Evolutionary conservation across 176 grass and related monocot species (phyloP).

Genomic region (Aegilops tauschii): DNA sequence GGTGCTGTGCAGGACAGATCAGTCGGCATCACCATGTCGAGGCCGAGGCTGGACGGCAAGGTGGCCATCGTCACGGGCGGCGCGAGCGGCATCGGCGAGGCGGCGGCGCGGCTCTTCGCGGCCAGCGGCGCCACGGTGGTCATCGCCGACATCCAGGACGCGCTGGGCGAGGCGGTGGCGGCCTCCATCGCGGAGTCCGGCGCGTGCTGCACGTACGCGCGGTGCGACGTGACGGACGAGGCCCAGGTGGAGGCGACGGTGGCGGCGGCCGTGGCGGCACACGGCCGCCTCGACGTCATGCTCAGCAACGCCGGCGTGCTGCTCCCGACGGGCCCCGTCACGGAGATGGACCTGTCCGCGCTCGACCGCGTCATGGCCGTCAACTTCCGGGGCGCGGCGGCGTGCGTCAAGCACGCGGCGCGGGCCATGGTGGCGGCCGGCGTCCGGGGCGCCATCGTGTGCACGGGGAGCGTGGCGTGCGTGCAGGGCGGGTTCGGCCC

Average conservation of each 20-base stretch:
- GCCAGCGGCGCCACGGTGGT: slow-evolving; percentile 66
- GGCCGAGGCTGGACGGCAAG: slow-evolving; percentile 69
- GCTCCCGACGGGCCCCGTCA: slow-evolving; percentile 34
- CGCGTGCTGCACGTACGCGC: slow-evolving; percentile 45
- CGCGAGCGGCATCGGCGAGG: slow-evolving; percentile 80
- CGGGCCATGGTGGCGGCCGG: slow-evolving; percentile 49
- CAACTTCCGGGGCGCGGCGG: slow-evolving; percentile 62
- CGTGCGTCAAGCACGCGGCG: slow-evolving; percentile 65
- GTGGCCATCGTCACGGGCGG: slow-evolving; percentile 77
- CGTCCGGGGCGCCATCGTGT: slow-evolving; percentile 61
- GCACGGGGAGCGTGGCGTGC: slow-evolving; percentile 65
- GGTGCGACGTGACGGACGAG: slow-evolving; percentile 77
- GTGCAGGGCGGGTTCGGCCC: slow-evolving; percentile 60
- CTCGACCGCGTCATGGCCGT: slow-evolving; percentile 74
- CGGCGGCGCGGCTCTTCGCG: slow-evolving; percentile 64
- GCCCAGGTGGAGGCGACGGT: slow-evolving; percentile 62
- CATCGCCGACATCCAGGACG: slow-evolving; percentile 80
- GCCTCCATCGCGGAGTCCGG: slow-evolving; percentile 26
- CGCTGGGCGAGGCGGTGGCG: slow-evolving; percentile 49
- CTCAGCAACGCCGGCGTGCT: slow-evolving; percentile 79
- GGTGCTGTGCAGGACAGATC: no score
- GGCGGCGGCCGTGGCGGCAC: slow-evolving; percentile 29
- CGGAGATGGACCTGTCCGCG: slow-evolving; percentile 45
- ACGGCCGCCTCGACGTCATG: slow-evolving; percentile 81
- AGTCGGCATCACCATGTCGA: not conserved